These are phyloP conservation scores for Paraglomus brasilianum DNA, from an alignment of 192 early-diverging fungal species.

Conservation along the genomic window DNA sequence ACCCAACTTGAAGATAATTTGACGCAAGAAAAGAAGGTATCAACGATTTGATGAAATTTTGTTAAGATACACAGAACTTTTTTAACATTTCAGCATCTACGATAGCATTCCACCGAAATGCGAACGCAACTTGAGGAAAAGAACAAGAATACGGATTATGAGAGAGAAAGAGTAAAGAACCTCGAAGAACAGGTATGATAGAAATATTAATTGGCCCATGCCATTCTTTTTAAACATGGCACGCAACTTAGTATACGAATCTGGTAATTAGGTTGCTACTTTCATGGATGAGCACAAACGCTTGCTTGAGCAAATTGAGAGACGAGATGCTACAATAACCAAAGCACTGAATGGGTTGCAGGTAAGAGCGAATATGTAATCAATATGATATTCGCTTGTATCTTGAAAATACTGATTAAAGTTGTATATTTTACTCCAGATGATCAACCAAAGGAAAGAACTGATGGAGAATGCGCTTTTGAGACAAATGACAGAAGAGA, in stretches of 20 bases:
- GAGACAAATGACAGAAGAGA: slow-evolving; percentile 22
- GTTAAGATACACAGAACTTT: neutral
- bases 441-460: slow-evolving; percentile 28
- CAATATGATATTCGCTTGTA: too few species aligned
- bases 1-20: slow-evolving; percentile 21
- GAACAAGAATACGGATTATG: slow-evolving; percentile 34
- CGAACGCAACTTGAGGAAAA: slow-evolving; percentile 40
- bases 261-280: neutral
- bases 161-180: slow-evolving; percentile 30
- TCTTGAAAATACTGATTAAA: neutral
- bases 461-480: slow-evolving; percentile 26
- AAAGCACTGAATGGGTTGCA: slow-evolving; percentile 18
- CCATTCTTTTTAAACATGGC: too few species aligned
- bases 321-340: slow-evolving; percentile 13
- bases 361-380: neutral
- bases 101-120: neutral
- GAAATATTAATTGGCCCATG: too few species aligned
- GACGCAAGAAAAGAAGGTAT: slow-evolving; percentile 24
- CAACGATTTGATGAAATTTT: neutral
- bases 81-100: neutral
- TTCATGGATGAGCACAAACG: slow-evolving; percentile 26
- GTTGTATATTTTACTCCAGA: neutral
- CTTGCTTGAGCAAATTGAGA: slow-evolving; percentile 16
- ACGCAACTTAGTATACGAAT: neutral
- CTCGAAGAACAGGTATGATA: slow-evolving; percentile 26